Evolutionary conservation across 306 rosid species (phyloP).

Genomic region (Dryas alaskensis): DNA sequence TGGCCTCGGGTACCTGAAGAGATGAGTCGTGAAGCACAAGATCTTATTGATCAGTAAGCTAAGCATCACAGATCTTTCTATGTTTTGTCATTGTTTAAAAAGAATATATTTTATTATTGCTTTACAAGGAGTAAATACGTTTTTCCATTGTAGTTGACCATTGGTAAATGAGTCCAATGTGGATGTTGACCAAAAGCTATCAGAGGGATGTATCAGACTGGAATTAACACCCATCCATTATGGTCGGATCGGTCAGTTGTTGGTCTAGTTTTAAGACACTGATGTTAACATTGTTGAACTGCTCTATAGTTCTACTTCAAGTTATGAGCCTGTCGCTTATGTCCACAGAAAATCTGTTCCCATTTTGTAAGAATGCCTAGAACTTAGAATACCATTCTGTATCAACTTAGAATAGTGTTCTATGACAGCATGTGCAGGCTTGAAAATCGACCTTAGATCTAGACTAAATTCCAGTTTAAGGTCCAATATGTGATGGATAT

Average conservation of each 20-base stretch:
- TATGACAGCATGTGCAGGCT: background rate
- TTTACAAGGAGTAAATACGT: background rate
- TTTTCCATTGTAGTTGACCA: background rate
- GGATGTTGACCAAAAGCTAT: background rate
- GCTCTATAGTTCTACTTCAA: background rate
- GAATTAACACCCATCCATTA: background rate
- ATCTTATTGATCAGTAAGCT: conserved; percentile 86
- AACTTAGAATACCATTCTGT: background rate
- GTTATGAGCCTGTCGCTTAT: background rate
- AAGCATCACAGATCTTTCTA: conserved; percentile 8
- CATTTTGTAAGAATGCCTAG: background rate
- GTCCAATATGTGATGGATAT: background rate
- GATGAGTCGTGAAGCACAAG: conserved; percentile 84
- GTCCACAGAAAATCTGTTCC: background rate
- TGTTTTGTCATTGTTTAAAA: conserved; percentile 13
- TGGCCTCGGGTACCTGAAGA: conserved; percentile 89
- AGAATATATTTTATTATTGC: conserved; percentile 11
- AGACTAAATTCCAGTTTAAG: background rate
- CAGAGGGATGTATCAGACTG: background rate
- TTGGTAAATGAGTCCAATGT: background rate
- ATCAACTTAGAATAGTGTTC: background rate
- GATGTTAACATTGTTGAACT: background rate
- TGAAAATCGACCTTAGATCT: background rate
- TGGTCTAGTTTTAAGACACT: conserved; percentile 1
- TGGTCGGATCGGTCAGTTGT: background rate